Evolutionary conservation across 139 green algal genomes (phyloP), one percentile per base, ranked within the genome.

Genomic region (Nannochloris sp.): DNA sequence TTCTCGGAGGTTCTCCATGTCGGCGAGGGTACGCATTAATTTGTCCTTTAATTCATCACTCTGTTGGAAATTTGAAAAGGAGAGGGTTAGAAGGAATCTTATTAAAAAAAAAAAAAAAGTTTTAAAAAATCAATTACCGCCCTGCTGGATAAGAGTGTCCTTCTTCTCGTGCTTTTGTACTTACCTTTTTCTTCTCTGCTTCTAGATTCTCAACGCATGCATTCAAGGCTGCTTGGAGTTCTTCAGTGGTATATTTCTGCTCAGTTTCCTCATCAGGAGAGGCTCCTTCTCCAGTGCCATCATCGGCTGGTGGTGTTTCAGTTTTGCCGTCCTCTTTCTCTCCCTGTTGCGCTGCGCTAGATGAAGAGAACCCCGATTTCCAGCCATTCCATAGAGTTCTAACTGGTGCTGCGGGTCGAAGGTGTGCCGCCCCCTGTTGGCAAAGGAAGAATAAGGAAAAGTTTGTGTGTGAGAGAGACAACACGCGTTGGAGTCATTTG

Each of bases 1-100:
- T 30, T 88, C 70, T 31, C 92, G 73, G 61, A 96, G 57, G 68
- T 96, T 96, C 73, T 97, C 89, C 91, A 96, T 95, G 38, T 97
- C 92, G 4, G 89, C 91, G 19, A 93, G 62, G 15, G 76, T 73
- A 29, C 83, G 75, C 66, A 92, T 72, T 24, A 96, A 61, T 53
- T 70, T 81, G 54, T 96, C 89, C 24, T 87, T 89, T 30, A 85
- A 51, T 6, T 85, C 64, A 6, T 77, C 73, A 9, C 84, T 64
- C 83, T 89, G 72, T 45, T 4, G 56, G 15, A 62, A 25, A 34
- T 6, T 6, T 27, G 32, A 23, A 10, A 14, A 15, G 30, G 3
- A 47, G 24, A 4, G 29, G 1, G 29, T 19, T 51, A 51, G 42
- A 27, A 19, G 42, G 19, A 19, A 51, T 51, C 19, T n/a, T n/a